Conservation (phyloP, 768 basidiomycete species). For the Tulasnella sp. region DNA sequence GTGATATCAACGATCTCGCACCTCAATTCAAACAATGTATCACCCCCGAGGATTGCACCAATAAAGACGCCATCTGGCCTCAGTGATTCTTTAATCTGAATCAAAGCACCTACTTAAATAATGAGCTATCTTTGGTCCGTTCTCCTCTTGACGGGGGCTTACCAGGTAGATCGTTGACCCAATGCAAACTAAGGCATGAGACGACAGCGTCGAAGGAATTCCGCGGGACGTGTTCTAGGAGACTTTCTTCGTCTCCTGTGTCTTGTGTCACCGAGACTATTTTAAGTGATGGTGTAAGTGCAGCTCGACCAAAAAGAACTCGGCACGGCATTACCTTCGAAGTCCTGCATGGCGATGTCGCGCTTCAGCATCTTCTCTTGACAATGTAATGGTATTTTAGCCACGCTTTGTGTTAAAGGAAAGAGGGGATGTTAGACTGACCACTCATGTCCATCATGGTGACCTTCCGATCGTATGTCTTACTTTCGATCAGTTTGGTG, state of each 20-base stretch:
- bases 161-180: constrained; percentile 98
- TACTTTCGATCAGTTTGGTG: constrained; percentile 59
- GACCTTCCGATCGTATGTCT: constrained; percentile 54
- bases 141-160: constrained; percentile 17
- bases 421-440: too few relatives aligned
- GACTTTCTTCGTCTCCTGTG: constrained; percentile 73
- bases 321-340: constrained; percentile 50
- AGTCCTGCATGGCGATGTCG: constrained; percentile 58
- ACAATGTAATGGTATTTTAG: not conserved
- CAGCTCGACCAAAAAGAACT: not conserved
- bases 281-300: not conserved
- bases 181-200: constrained; percentile 85
- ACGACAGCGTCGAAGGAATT: constrained; percentile 86
- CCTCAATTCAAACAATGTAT: constrained; percentile 90
- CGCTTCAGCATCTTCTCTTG: constrained; percentile 61
- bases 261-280: constrained; percentile 69
- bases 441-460: constrained; percentile 83
- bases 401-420: too few relatives aligned
- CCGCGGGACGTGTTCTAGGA: constrained; percentile 52
- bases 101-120: constrained; percentile 49
- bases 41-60: constrained; percentile 90
- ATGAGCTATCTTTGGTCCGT: not conserved
- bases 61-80: constrained; percentile 90
- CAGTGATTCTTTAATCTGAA: constrained; percentile 78
- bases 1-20: constrained; percentile 23